Evolutionary conservation across 83 land plant genomes (phyloP), one percentile per base, ranked within the genome.

Genomic region (Picea abies): DNA sequence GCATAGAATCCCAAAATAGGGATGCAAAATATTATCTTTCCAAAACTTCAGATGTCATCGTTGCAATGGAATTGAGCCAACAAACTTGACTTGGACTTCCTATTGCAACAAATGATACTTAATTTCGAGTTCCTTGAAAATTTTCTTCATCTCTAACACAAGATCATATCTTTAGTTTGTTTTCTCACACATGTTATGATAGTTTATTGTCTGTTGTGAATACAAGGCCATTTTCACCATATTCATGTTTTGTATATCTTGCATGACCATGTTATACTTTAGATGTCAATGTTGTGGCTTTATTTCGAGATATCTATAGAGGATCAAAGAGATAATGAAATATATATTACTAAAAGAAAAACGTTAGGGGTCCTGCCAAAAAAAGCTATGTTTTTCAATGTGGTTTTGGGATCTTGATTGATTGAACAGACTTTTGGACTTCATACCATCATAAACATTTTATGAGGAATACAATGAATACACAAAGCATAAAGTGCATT

Each of bases 221-320:
- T 87, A 84, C 20, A 96, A 83, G 22, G 82, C 85, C 86, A 96
- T n/a, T 52, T 85, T 87, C 90, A 96, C 84, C 77, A 85, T 92
- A 87, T 91, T 88, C 75, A 86, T 83, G 35, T 94, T 82, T 80
- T 84, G 89, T 25, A 93, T 90, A 0, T 93, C 97, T 81, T 86
- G 84, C 56, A 91, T 86, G 2, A 83, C 63, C 39, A 94, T 39
- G n/a, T 82, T 80, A 80, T 86, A 88, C 6, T 83, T 83, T 1
- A 85, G 90, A 16, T 82, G 80, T 97, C 98, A 96, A 49, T 91
- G 90, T 44, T 87, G 87, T 17, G 93, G 91, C 85, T 94, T 94
- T 85, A 85, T 87, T n/a, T 88, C 89, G 17, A n/a, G n/a, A n/a
- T n/a, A n/a, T n/a, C n/a, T n/a, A n/a, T n/a, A n/a, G n/a, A n/a